These are phyloP conservation scores for Colletotrichum viniferum DNA, from an alignment of 2,329 filamentous ascomycete genomes.

Conservation along the genomic window DNA sequence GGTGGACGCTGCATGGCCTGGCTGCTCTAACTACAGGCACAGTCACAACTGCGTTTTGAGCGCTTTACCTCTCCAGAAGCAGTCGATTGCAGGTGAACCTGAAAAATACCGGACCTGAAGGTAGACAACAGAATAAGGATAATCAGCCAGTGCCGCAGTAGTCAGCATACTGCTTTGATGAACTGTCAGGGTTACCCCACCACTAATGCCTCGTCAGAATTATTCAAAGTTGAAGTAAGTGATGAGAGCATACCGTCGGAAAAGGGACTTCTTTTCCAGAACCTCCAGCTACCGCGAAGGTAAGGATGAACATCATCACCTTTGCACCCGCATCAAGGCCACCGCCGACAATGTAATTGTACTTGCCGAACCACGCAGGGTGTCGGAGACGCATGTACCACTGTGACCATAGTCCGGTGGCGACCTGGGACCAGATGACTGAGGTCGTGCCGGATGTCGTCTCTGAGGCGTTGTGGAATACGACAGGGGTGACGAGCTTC, in stretches of 20 bases:
- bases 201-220: not conserved
- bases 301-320: slow-evolving; percentile 26
- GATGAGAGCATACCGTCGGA: slow-evolving; percentile 10
- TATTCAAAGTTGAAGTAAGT: not conserved
- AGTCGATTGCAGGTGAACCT: rapidly evolving
- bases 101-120: not conserved
- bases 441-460: slow-evolving; percentile 19
- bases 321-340: slow-evolving; percentile 25
- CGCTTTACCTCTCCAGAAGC: not conserved
- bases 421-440: slow-evolving; percentile 26
- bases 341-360: slow-evolving; percentile 26
- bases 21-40: no score
- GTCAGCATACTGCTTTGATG: slow-evolving; percentile 16
- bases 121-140: not conserved
- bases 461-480: slow-evolving; percentile 19
- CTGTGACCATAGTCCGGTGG: slow-evolving; percentile 36
- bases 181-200: slow-evolving; percentile 7
- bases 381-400: slow-evolving; percentile 29
- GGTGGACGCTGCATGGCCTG: no score
- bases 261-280: slow-evolving; percentile 21
- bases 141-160: slow-evolving; percentile 11
- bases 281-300: slow-evolving; percentile 24
- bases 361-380: slow-evolving; percentile 30
- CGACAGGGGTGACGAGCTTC: slow-evolving; percentile 12
- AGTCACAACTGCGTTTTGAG: no score